Evolutionary conservation across 345 rosid genomes (phyloP).

Genomic region (Citrus maxima): DNA sequence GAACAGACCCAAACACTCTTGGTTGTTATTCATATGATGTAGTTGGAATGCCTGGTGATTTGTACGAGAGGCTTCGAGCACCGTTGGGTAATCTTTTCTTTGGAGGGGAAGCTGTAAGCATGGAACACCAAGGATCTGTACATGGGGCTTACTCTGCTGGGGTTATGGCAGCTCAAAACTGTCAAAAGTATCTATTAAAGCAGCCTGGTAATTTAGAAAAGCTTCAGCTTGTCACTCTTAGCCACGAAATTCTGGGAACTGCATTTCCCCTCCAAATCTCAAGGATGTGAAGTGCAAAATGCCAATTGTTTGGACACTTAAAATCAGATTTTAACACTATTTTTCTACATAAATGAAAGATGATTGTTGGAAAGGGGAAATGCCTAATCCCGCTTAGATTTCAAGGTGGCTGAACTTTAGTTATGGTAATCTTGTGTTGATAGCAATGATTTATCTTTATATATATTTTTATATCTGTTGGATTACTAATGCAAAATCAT

Average conservation of each 20-base stretch:
- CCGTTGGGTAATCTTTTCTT: constrained; percentile 70
- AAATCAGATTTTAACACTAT: neutral
- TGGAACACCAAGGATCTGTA: constrained; percentile 83
- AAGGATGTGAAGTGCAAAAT: constrained; percentile 55
- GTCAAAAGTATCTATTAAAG: constrained; percentile 48
- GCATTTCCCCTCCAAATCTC: constrained; percentile 75
- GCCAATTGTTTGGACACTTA: neutral
- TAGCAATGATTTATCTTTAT: too few species aligned
- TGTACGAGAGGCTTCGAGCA: constrained; percentile 63
- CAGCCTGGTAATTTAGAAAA: constrained; percentile 48
- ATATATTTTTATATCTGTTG: neutral
- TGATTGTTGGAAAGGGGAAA: neutral
- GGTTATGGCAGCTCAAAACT: constrained; percentile 62
- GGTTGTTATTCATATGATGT: constrained; percentile 80
- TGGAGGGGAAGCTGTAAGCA: constrained; percentile 85
- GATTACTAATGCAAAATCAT: neutral
- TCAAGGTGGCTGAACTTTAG: too few species aligned
- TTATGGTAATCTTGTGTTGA: too few species aligned
- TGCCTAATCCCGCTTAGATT: neutral
- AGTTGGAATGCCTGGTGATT: constrained; percentile 71
- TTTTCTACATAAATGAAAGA: neutral
- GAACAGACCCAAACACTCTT: constrained; percentile 69
- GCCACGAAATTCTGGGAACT: constrained; percentile 42
- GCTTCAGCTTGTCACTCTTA: constrained; percentile 39
- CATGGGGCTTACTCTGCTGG: constrained; percentile 87